Evolutionary conservation across 306 rosid genomes (phyloP).

Genomic region (Psophocarpus tetragonolobus): DNA sequence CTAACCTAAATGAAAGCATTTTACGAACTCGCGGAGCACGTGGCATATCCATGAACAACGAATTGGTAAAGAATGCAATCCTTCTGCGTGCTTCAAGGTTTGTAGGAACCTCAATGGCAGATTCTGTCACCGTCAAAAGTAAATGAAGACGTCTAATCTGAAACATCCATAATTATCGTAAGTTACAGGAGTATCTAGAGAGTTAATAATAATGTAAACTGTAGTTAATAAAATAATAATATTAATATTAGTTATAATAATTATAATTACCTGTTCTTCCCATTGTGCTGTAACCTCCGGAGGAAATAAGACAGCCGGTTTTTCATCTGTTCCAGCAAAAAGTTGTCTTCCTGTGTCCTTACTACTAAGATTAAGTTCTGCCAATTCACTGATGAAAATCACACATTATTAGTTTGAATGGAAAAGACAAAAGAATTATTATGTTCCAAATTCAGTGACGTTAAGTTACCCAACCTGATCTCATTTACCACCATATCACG

Average conservation of each 20-base stretch:
- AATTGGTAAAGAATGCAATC: constrained; percentile 89
- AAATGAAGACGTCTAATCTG: constrained; percentile 86
- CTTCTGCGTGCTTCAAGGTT: constrained; percentile 98
- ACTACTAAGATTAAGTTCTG: constrained; percentile 76
- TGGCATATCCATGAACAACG: constrained; percentile 97
- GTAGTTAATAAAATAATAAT: no score
- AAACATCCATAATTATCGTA: constrained; percentile 35
- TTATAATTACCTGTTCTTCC: constrained; percentile 82
- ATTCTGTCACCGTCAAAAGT: constrained; percentile 84
- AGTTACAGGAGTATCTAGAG: constrained; percentile 8
- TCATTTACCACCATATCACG: constrained; percentile 96
- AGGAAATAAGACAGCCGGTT: constrained; percentile 78
- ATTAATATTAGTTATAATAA: background rate
- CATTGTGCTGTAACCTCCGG: constrained; percentile 86
- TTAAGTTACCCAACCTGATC: constrained; percentile 62
- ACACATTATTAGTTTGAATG: constrained; percentile 12
- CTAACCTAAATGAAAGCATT: constrained; percentile 84
- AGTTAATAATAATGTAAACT: constrained; percentile 20
- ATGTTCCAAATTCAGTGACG: constrained; percentile 16
- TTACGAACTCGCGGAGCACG: constrained; percentile 96
- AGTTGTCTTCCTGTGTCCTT: constrained; percentile 93
- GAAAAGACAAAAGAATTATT: background rate
- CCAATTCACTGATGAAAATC: constrained; percentile 64
- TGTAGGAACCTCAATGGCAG: constrained; percentile 84
- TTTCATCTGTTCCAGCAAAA: constrained; percentile 86